Conservation (phyloP, 768 basidiomycete genomes). For the Peribolospora kevripleyi region DNA sequence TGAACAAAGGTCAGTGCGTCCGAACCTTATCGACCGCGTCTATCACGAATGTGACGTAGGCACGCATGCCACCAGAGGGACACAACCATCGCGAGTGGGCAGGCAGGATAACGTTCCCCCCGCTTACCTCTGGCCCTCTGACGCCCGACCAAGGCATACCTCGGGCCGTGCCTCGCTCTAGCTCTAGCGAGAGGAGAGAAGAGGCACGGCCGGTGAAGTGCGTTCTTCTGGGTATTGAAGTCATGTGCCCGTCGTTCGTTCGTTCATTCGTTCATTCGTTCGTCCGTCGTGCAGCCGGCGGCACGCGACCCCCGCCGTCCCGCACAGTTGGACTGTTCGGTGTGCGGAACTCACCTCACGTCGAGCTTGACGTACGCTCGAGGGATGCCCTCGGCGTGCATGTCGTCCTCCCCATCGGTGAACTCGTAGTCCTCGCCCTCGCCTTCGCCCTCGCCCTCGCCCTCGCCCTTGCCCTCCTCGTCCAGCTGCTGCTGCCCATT, state of each 20-base stretch:
- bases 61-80: not conserved
- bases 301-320: not conserved
- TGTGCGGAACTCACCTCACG: conserved; percentile 9
- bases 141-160: too few relatives aligned
- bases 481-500: not conserved
- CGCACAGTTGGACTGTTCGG: too few relatives aligned
- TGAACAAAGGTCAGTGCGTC: not conserved
- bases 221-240: conserved; percentile 8
- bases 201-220: conserved; percentile 2
- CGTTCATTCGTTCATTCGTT: not conserved
- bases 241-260: not conserved
- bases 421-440: conserved; percentile 4
- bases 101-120: too few relatives aligned
- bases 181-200: conserved; percentile 4
- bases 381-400: conserved; percentile 13
- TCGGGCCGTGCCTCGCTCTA: not conserved
- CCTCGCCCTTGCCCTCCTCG: conserved; percentile 1
- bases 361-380: conserved; percentile 6
- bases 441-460: conserved; percentile 5
- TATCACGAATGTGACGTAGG: conserved; percentile 6
- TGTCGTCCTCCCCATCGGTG: conserved; percentile 7
- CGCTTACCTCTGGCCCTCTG: too few relatives aligned
- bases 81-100: too few relatives aligned
- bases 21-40: not conserved
- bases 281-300: not conserved